Evolutionary conservation across 371 early-diverging fungal species (phyloP).

Genomic region (Mortierella sp.): DNA sequence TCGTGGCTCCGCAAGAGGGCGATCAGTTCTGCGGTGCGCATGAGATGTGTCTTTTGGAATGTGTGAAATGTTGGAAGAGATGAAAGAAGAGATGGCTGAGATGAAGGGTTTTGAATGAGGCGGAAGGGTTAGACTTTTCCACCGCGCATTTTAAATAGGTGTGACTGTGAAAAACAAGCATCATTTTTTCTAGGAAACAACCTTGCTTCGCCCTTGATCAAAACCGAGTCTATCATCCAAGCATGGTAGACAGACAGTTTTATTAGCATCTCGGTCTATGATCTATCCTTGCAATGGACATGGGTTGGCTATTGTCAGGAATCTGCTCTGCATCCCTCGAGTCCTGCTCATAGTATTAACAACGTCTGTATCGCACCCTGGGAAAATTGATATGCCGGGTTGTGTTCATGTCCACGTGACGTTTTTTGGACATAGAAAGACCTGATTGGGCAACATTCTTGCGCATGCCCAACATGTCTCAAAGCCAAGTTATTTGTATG

Average conservation of each 20-base stretch:
- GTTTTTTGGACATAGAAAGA: not conserved
- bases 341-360: no score
- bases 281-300: no score
- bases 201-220: not conserved
- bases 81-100: not conserved
- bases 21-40: conserved; percentile 54
- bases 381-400: not conserved
- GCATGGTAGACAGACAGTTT: no score
- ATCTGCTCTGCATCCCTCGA: no score
- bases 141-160: not conserved
- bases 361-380: not conserved
- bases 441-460: not conserved
- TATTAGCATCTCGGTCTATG: no score
- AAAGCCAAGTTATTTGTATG: no score
- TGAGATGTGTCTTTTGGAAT: not conserved
- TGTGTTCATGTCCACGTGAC: not conserved
- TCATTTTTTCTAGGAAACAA: not conserved
- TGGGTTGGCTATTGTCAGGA: no score
- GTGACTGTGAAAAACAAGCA: not conserved
- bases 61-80: not conserved
- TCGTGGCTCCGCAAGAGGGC: conserved; percentile 39
- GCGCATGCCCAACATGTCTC: no score
- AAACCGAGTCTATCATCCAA: no score
- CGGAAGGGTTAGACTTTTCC: not conserved
- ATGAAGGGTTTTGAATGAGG: not conserved